Base-by-base conservation (phyloP, 2,329 filamentous ascomycete genomes). In the Aspergillus sp. region DNA sequence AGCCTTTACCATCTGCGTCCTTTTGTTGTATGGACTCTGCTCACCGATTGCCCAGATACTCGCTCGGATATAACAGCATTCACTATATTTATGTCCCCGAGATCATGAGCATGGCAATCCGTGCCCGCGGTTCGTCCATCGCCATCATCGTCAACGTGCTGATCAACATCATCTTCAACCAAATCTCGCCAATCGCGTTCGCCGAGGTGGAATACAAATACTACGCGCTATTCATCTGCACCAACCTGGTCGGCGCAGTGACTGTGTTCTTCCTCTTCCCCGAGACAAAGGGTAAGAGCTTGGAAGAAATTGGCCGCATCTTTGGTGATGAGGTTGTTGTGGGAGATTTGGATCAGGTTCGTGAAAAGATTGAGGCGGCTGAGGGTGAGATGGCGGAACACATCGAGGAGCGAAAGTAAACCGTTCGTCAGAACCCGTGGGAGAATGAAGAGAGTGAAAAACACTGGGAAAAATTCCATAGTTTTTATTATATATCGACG, bases 171-270 rank as follows among this genome's bases (percentile, higher is more conserved):
- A 54, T 64, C 23, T 60, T 71, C 14, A 62, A 62, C 0, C 66
- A 71, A 49, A 60, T 71, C 16, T 71, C 67, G 1, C 71, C 71
- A 1, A 56, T 68, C 10, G 72, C 72, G 1, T 62, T 75, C 13
- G 61, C 64, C 1, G 55, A 61, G 16, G 68, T 74, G 7, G 58
- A 65, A 5, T 75, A 71, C 67, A 71, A 66, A 46, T 75, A 71
- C 52, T 75, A 74, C 53, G 63, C 68, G 7, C 58, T 75, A 1
- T 71, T 75, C 53, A 74, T 76, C 45, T 61, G 60, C 6, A 60
- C 55, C n/a, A 59, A 59, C 21, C n/a, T 59, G 2, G 48, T 59
- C 5, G 52, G 54, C 3, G 45, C 42, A 5, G 38, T 57, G 11
- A 52, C 46, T 9, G 54, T 56, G 17, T 55, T 50, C n/a, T 42